Base-by-base conservation (phyloP, 2,329 filamentous ascomycete genomes). In the Didymella lethalis region DNA sequence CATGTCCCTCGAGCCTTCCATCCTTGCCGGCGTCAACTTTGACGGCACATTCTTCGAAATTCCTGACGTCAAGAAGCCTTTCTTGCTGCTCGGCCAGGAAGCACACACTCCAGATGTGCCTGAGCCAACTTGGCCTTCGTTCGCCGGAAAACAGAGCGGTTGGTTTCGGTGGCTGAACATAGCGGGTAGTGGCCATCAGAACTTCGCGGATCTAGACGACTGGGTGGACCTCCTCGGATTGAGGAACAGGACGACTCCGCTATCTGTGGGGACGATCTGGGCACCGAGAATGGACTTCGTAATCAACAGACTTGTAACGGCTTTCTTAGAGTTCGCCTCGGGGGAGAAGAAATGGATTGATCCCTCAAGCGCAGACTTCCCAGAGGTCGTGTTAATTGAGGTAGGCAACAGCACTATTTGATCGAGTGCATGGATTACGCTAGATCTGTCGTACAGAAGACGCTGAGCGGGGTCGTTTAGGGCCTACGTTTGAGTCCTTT, bases 161-260 rank as follows among this genome's bases (percentile, higher is more conserved):
- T 72, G 68, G 69, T 64, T 59, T 41, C 54, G 64, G 18, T 68
- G 63, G 62, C 31, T 69, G 18, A 66, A 62, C 18, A 54, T 72
- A 16, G 60, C 48, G 0, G 65, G 68, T 1, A 54, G 59, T 0
- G 32, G 25, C 16, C 71, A 73, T 50, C 59, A 64, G 16, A 64
- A 71, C 26, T 70, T 64, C 36, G 57, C 62, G 12, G 71, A 73
- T 57, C 18, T 73, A 14, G 54, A 58, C 20, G 43, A 63, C 12
- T 68, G 69, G 66, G 63, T 71, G 0, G 69, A 73, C 51, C 43
- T 69, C 10, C 54, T 65, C 28, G 67, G 63, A 14, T 26, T 62
- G 31, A 54, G 61, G 29, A 66, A 65, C 4, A 38, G 57, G 43
- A 67, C 61, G 1, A 48, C 46, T 23, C 61, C 57, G n/a, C 55